Conservation (phyloP, 495 filamentous ascomycete species). For the Evernia prunastri region DNA sequence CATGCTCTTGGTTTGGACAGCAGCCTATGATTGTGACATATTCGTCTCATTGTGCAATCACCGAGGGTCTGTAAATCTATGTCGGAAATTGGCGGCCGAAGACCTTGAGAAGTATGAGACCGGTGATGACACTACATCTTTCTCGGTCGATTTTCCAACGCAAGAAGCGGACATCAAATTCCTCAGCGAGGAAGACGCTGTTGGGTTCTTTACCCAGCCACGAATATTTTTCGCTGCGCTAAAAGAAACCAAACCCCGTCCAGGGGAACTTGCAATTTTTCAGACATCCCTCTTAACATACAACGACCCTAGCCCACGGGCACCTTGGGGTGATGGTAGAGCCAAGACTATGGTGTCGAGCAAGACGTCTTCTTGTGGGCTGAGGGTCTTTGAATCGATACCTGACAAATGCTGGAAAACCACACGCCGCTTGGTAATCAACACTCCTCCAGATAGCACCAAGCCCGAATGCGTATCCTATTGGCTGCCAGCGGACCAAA, state of each 20-base stretch:
- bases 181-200: constrained; percentile 6
- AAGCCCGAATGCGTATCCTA: constrained; percentile 14
- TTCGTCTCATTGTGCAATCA: constrained; percentile 20
- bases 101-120: constrained; percentile 10
- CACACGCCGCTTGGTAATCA: constrained; percentile 18
- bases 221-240: constrained; percentile 14
- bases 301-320: constrained; percentile 5
- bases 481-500: constrained; percentile 18
- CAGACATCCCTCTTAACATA: constrained; percentile 15
- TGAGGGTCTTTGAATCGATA: constrained; percentile 19
- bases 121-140: neutral
- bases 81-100: constrained; percentile 15
- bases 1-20: constrained; percentile 19
- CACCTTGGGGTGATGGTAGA: neutral
- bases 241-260: constrained; percentile 9
- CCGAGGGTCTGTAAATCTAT: constrained; percentile 20
- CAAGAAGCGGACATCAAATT: constrained; percentile 22
- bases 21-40: constrained; percentile 15
- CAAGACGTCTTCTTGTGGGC: constrained; percentile 13
- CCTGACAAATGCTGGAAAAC: constrained; percentile 19
- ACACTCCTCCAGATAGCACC: constrained; percentile 17
- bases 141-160: constrained; percentile 16
- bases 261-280: constrained; percentile 20
- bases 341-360: neutral
- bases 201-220: constrained; percentile 12